Evolutionary conservation across 202 grass and related monocot genomes (phyloP).

Genomic region (Elaeis oleifera): DNA sequence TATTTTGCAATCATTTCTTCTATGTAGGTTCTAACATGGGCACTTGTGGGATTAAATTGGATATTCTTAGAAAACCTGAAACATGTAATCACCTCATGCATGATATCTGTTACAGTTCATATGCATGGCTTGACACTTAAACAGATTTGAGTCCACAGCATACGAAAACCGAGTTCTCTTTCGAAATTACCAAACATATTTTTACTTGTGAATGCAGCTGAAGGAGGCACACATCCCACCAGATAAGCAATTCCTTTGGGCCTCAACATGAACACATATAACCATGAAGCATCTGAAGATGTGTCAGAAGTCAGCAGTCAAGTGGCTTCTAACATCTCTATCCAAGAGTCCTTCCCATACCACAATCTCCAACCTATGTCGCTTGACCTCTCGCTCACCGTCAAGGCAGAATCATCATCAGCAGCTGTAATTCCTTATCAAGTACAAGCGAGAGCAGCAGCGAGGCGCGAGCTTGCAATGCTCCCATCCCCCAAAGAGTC

Average conservation of each 20-base stretch:
- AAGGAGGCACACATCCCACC: conserved; percentile 7
- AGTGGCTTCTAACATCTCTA: conserved; percentile 34
- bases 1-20: too few relatives aligned
- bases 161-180: neutral
- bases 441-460: conserved; percentile 57
- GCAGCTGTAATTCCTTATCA: conserved; percentile 28
- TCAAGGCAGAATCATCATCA: conserved; percentile 2
- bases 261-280: conserved; percentile 28
- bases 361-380: conserved; percentile 7
- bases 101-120: too few relatives aligned
- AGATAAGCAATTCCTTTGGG: neutral
- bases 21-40: too few relatives aligned
- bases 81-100: too few relatives aligned
- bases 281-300: conserved; percentile 40
- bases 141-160: neutral
- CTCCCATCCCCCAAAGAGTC: neutral
- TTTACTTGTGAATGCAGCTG: conserved; percentile 29
- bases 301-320: conserved; percentile 59
- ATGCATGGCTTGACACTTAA: neutral
- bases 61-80: too few relatives aligned
- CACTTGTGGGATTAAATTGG: too few relatives aligned
- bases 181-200: neutral
- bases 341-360: neutral
- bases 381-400: conserved; percentile 47
- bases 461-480: neutral